These are phyloP conservation scores for Teratosphaeriaceae sp. DNA, from an alignment of 2,329 filamentous ascomycete species.

Conservation along the genomic window DNA sequence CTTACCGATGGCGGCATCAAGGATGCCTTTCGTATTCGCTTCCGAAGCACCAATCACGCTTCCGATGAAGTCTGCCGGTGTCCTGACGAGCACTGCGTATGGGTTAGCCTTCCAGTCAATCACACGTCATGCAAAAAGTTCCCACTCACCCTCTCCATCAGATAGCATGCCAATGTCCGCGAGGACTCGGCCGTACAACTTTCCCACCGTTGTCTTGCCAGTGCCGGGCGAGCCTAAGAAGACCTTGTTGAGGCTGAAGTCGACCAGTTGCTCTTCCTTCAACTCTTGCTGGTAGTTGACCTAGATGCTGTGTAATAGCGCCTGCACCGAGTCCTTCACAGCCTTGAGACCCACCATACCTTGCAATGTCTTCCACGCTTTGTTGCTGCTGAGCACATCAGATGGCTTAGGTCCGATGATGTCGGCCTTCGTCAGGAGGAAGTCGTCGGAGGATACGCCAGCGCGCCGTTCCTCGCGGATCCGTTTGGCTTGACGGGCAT, in stretches of 20 bases:
- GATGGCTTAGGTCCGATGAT: slow-evolving; percentile 64
- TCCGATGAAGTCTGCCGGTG: slow-evolving; percentile 67
- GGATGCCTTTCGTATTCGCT: slow-evolving; percentile 63
- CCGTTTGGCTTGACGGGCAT: slow-evolving; percentile 53
- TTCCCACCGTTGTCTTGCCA: slow-evolving; percentile 69
- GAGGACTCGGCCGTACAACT: slow-evolving; percentile 63
- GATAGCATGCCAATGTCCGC: slow-evolving; percentile 61
- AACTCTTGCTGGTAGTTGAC: slow-evolving; percentile 63
- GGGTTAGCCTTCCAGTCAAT: too few relatives aligned
- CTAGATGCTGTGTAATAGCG: slow-evolving; percentile 54
- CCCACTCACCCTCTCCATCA: slow-evolving; percentile 60
- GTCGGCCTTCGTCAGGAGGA: slow-evolving; percentile 58
- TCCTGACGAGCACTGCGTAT: slow-evolving; percentile 61
- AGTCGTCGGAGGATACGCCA: slow-evolving; percentile 45
- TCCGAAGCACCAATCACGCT: slow-evolving; percentile 59
- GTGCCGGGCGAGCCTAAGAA: slow-evolving; percentile 68
- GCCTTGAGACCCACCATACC: slow-evolving; percentile 51
- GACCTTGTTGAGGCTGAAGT: slow-evolving; percentile 60
- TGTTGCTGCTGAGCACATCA: slow-evolving; percentile 43
- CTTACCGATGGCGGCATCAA: slow-evolving; percentile 61
- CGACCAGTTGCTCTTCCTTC: slow-evolving; percentile 50
- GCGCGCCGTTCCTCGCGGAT: slow-evolving; percentile 43
- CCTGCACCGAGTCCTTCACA: slow-evolving; percentile 56
- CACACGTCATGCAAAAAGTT: too few relatives aligned
- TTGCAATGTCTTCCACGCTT: slow-evolving; percentile 54